phyloP scores from a whole-genome alignment of 2,329 filamentous ascomycete species.

The Venturiaceae sp. region DNA sequence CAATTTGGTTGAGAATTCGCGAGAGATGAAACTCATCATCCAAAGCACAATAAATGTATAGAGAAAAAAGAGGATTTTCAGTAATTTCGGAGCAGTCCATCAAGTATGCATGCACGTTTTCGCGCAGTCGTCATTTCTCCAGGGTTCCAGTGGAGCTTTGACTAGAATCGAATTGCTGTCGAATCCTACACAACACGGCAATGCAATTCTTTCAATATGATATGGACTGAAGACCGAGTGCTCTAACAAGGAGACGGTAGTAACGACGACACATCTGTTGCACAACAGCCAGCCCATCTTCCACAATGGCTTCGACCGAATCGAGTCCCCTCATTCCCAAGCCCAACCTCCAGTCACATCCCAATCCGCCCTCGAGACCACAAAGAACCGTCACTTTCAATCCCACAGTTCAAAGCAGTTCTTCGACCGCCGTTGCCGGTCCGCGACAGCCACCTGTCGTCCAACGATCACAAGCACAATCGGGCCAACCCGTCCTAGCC shows the following conservation, averaged over 20 bases:
- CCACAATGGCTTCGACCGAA: constrained; percentile 7
- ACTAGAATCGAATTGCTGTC: neutral
- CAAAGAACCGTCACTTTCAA: constrained; percentile 69
- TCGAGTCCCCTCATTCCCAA: constrained; percentile 13
- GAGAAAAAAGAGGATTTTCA: too few relatives aligned
- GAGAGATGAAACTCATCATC: too few relatives aligned
- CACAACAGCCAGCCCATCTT: neutral
- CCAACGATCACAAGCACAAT: constrained; percentile 13
- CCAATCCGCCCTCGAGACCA: constrained; percentile 22
- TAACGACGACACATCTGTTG: neutral
- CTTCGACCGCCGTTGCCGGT: constrained; percentile 29
- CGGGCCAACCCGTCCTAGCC: constrained; percentile 38
- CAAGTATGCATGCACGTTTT: neutral
- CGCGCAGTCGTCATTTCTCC: neutral
- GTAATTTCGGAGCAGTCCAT: too few relatives aligned
- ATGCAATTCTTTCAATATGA: neutral
- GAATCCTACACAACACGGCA: neutral
- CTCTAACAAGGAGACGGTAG: neutral
- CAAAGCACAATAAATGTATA: too few relatives aligned
- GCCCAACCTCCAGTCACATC: neutral
- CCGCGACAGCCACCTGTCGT: constrained; percentile 6
- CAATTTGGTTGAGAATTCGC: too few relatives aligned
- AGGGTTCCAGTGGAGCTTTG: neutral
- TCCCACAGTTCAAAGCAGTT: constrained; percentile 38
- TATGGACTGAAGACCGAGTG: neutral